Evolutionary conservation across 208 protist species (phyloP), one percentile per base, ranked within the genome.

Genomic region (Trypanosoma theileri): DNA sequence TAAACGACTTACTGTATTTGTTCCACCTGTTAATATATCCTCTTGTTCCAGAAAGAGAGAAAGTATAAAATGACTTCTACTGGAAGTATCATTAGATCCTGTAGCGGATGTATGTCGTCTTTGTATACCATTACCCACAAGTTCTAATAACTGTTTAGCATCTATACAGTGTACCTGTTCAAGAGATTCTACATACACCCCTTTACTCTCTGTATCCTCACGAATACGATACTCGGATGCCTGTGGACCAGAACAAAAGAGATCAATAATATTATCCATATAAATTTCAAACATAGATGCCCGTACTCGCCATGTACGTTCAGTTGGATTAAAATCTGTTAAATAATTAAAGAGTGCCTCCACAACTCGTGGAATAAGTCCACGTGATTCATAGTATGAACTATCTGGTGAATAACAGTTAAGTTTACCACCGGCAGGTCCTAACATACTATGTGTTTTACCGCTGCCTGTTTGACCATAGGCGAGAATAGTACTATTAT

Each of bases 381-480:
- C 85, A 8, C 79, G 68, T 8, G 35, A 4, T 22, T 42, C 21
- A 65, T 83, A 84, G 13, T 60, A 13, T 16, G 21, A 12, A 16
- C 40, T 55, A n/a, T 61, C 56, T 4, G 28, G 24, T 0, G 35
- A 56, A 11, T 78, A 75, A 31, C 65, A 59, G 31, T 68, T 50
- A 26, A 48, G 22, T 14, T 35, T 57, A n/a, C 74, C 81, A 22
- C 83, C 79, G 12, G 63, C 53, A 1, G 81, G 80, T 10, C 88
- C 88, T 28, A 81, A 66, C 80, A 92, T 86, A 31, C 69, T 87
- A 73, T 88, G 67, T 17, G 84, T 90, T 57, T 90, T 90, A 16
- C 84, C 84, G 51, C 73, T 82, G 0, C 84, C 84, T 14, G 79
- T 88, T 55, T 82, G 75, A 3, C 84, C 84, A 66, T 90, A 87